Conservation (phyloP, 2,329 filamentous ascomycete species). For the Zymoseptoria passerinii region DNA sequence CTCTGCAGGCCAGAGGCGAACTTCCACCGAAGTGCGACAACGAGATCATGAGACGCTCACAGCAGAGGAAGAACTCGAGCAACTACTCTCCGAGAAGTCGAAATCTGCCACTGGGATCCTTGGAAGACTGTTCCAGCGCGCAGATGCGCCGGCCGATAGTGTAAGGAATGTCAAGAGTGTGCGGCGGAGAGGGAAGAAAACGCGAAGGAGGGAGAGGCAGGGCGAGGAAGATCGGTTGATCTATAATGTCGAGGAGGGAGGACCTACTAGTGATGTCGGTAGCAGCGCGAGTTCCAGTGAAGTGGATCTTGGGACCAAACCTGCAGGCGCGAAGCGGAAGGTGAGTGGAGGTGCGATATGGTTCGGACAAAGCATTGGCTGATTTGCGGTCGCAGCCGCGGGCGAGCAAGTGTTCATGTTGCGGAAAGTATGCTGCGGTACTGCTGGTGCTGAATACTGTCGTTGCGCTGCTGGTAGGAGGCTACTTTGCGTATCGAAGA, state of each 20-base stretch:
- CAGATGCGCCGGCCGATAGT: constrained; percentile 12
- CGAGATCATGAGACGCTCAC: constrained; percentile 35
- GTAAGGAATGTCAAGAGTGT: constrained; percentile 6
- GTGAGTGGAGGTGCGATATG: constrained; percentile 19
- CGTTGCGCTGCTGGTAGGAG: constrained; percentile 46
- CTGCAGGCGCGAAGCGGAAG: constrained; percentile 22
- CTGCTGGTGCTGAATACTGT: constrained; percentile 43
- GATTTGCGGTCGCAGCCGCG: neutral
- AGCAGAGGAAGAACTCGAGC: constrained; percentile 41
- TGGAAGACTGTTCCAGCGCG: constrained; percentile 22
- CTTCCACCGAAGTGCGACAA: constrained; percentile 24
- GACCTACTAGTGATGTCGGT: constrained; percentile 27
- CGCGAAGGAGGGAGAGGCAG: constrained; percentile 41
- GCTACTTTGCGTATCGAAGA: constrained; percentile 33
- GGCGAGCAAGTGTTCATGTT: constrained; percentile 29
- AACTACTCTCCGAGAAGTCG: constrained; percentile 29
- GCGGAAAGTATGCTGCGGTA: constrained; percentile 34
- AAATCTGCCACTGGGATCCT: constrained; percentile 12
- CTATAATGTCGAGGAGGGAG: constrained; percentile 86
- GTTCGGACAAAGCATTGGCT: neutral
- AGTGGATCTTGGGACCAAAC: constrained; percentile 39
- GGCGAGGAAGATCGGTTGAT: constrained; percentile 69
- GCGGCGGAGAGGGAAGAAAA: constrained; percentile 20
- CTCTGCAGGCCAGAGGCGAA: neutral
- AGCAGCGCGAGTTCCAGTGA: constrained; percentile 32